These are phyloP conservation scores for Clitocybe nebularis DNA, from an alignment of 1,284 basidiomycete genomes.

Conservation along the genomic window DNA sequence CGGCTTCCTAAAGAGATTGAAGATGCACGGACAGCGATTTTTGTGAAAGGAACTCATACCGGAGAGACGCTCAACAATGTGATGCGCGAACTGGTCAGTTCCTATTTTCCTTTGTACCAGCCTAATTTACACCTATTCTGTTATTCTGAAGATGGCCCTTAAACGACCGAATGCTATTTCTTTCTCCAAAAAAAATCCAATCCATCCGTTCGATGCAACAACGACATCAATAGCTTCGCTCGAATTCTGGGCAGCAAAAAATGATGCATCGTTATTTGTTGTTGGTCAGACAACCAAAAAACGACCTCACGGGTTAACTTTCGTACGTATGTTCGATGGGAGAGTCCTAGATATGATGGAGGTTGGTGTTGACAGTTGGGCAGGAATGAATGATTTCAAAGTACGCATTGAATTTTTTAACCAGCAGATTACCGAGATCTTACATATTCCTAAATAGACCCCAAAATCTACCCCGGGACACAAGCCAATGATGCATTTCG, in stretches of 20 bases:
- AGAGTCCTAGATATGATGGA: constrained; percentile 94
- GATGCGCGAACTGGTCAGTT: constrained; percentile 85
- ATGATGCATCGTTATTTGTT: constrained; percentile 91
- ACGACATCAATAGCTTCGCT: constrained; percentile 60
- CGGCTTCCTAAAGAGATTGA: constrained; percentile 90
- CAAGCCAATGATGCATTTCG: constrained; percentile 93
- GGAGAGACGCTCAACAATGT: constrained; percentile 78
- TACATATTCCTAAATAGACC: constrained; percentile 43
- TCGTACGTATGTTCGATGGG: constrained; percentile 86
- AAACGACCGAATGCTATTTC: constrained; percentile 88
- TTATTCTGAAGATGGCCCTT: constrained; percentile 69
- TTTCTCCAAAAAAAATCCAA: constrained; percentile 92
- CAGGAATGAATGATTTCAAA: constrained; percentile 81
- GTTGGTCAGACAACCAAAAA: constrained; percentile 95
- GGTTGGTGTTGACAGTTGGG: constrained; percentile 80
- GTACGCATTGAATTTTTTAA: constrained; percentile 38
- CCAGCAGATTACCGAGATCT: background rate
- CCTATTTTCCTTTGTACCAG: background rate
- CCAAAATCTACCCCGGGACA: constrained; percentile 89
- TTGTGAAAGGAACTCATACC: constrained; percentile 86
- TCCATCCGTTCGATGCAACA: constrained; percentile 89
- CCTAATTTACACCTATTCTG: background rate
- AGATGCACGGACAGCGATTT: constrained; percentile 80
- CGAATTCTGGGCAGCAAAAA: constrained; percentile 93
- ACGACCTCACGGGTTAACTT: constrained; percentile 83